Conservation (phyloP, 1,284 basidiomycete species). For the Trametes polyzona region DNA sequence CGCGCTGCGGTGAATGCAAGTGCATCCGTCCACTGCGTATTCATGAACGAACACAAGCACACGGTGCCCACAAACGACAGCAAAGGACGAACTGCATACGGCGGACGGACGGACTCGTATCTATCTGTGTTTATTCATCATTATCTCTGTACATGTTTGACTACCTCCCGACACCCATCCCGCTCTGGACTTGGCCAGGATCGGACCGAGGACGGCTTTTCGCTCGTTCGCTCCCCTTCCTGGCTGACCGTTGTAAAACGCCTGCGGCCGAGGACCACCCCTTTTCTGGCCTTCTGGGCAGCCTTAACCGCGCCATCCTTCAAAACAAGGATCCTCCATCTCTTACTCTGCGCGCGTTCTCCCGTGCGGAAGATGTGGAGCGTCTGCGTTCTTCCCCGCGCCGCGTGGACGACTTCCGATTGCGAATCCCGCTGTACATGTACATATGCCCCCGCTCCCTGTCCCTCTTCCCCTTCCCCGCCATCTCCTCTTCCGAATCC, state of each 20-base stretch:
- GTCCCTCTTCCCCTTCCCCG: not conserved
- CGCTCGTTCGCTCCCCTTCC: not conserved
- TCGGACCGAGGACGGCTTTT: not conserved
- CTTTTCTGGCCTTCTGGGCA: not conserved
- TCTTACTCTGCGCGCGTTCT: not conserved
- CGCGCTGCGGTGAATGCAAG: not conserved
- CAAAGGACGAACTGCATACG: not conserved
- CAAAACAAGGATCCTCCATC: too few species aligned
- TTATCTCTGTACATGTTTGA: slow-evolving; percentile 25
- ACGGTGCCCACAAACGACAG: not conserved
- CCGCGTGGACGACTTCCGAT: not conserved
- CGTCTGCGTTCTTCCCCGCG: not conserved
- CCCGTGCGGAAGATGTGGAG: not conserved
- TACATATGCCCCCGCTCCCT: not conserved
- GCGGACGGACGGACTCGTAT: slow-evolving; percentile 11
- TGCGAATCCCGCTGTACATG: too few species aligned
- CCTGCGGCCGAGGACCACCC: not conserved
- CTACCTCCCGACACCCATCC: not conserved
- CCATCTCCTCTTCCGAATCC: not conserved
- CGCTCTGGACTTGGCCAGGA: too few species aligned
- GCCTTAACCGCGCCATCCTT: too few species aligned
- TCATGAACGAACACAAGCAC: not conserved
- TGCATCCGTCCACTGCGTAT: not conserved
- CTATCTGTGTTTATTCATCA: slow-evolving; percentile 28
- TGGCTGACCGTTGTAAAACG: not conserved